phyloP scores from a whole-genome alignment of 2,329 filamentous ascomycete genomes.

The Diaporthe citrichinensis region DNA sequence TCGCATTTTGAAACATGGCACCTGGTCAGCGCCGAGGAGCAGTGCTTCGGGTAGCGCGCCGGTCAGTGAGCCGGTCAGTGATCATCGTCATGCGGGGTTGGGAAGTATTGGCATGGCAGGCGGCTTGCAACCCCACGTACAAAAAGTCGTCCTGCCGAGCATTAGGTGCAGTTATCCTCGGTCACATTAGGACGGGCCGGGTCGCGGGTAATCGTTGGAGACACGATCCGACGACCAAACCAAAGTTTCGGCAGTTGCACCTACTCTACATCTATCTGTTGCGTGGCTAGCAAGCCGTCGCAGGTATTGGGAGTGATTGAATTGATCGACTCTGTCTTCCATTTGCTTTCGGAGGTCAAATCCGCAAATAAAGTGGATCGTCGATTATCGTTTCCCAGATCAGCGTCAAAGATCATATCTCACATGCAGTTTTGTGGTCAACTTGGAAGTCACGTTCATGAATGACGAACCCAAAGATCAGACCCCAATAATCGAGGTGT shows the following conservation, averaged over 20 bases:
- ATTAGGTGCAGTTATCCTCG: neutral
- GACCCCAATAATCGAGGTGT: neutral
- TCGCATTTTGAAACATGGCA: neutral
- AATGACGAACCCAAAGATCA: neutral
- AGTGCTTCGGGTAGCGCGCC: conserved; percentile 7
- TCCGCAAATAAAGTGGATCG: neutral
- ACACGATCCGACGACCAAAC: neutral
- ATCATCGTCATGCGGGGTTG: conserved; percentile 26
- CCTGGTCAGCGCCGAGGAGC: neutral
- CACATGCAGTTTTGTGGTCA: neutral
- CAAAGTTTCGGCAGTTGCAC: conserved; percentile 15
- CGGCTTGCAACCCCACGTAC: neutral
- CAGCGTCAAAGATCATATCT: neutral
- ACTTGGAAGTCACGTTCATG: too few relatives aligned
- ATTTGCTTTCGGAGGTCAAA: neutral
- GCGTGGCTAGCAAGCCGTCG: neutral
- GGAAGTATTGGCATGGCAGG: neutral
- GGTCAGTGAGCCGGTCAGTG: neutral
- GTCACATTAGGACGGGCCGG: neutral
- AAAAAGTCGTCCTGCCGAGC: neutral
- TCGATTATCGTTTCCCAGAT: too few relatives aligned
- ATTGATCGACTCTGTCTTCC: neutral
- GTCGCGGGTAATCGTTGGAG: conserved; percentile 10
- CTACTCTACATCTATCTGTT: neutral
- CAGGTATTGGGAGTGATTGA: neutral